These are phyloP conservation scores for Termitomyces sp. DNA, from an alignment of 768 basidiomycete species.

Conservation along the genomic window DNA sequence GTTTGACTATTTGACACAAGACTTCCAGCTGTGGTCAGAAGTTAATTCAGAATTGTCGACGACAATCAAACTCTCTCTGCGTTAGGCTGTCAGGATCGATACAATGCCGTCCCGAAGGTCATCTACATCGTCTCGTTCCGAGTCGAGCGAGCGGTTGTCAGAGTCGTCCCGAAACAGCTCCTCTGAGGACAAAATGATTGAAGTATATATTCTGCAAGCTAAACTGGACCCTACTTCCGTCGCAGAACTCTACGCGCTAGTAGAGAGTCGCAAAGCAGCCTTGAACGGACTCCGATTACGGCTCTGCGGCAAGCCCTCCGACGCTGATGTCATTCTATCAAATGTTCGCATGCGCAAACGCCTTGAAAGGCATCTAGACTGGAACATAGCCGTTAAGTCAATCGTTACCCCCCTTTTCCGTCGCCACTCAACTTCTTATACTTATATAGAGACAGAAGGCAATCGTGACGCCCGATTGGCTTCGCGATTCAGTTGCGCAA, in stretches of 20 bases:
- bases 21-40: neutral
- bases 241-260: conserved; percentile 28
- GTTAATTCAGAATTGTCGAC: neutral
- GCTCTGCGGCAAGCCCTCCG: conserved; percentile 32
- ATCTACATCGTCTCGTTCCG: neutral
- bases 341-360: conserved; percentile 60
- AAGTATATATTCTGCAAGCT: conserved; percentile 31
- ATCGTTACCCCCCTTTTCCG: neutral
- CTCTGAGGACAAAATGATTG: conserved; percentile 7
- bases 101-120: neutral
- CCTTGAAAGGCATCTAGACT: conserved; percentile 63
- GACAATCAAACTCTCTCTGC: neutral
- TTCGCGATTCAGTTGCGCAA: conserved; percentile 48
- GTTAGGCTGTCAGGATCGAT: neutral
- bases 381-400: conserved; percentile 55
- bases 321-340: conserved; percentile 66
- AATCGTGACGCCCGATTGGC: conserved; percentile 70
- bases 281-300: conserved; percentile 18
- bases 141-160: neutral
- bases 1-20: neutral
- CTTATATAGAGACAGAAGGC: conserved; percentile 52
- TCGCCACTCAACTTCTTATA: neutral
- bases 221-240: conserved; percentile 29
- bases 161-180: neutral
- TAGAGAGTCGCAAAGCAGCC: conserved; percentile 20